Evolutionary conservation across 176 grass and related monocot species (phyloP).

Genomic region (Olyra latifolia): DNA sequence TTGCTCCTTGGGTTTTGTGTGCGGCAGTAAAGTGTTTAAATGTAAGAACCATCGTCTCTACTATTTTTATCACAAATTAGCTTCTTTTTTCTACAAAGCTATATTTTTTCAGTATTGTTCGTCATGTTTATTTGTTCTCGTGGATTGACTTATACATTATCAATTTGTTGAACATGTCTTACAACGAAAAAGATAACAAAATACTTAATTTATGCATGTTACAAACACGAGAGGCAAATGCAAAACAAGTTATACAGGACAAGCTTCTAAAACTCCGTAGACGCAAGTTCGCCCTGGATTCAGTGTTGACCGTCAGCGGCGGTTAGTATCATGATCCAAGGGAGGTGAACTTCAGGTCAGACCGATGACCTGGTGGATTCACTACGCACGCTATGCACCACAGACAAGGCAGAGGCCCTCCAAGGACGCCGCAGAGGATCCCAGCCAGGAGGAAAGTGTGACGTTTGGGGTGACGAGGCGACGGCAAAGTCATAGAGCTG

Average conservation of each 20-base stretch:
- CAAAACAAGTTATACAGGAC: not conserved
- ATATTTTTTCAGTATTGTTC: no score
- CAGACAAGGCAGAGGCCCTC: fast-evolving
- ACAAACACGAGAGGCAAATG: not conserved
- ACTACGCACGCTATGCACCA: not conserved
- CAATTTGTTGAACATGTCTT: no score
- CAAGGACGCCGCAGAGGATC: conserved; percentile 23
- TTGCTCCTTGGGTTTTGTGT: not conserved
- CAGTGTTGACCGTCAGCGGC: conserved; percentile 3
- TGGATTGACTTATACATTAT: no score
- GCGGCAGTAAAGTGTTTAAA: no score
- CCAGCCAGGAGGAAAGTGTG: not conserved
- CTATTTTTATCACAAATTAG: no score
- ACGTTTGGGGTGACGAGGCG: conserved; percentile 62
- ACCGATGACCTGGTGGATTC: conserved; percentile 6
- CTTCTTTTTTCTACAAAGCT: no score
- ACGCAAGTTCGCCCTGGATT: not conserved
- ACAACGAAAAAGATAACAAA: no score
- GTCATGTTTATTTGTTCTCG: no score
- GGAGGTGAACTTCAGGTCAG: not conserved
- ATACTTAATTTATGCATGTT: not conserved
- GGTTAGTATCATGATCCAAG: not conserved
- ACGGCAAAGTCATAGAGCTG: not conserved
- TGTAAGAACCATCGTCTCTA: no score
- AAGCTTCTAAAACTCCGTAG: not conserved